Evolutionary conservation across 257 asterid genomes (phyloP), one percentile per base, ranked within the genome.

Genomic region (Thymus quinquecostatus): DNA sequence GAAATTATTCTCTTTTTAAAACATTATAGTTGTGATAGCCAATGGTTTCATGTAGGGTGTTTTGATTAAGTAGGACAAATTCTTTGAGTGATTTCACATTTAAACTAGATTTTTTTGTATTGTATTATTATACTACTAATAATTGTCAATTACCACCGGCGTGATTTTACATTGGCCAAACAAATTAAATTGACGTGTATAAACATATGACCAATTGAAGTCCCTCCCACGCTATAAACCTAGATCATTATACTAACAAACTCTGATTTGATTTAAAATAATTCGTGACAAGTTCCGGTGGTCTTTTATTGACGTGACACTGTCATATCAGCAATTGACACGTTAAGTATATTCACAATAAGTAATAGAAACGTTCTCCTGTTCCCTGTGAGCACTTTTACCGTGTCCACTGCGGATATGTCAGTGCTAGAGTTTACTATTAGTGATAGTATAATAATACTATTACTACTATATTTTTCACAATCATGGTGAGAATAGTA

Each of bases 1-100:
- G 14, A 62, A 59, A 43, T 76, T 74, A 78, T 49, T 27, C 13
- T 66, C 7, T 41, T 34, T 60, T 40, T 32, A 14, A 21, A 49
- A 71, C 70, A 41, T 77, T 61, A n/a, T 71, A 29, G 73, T 70
- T 56, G 64, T 64, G 69, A 64, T 63, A 67, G 69, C 71, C 65
- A 54, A 43, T 68, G 43, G 44, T 59, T 54, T 57, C 74, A 30
- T 21, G 21, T 33, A 10, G 13, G 30, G 13, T 12, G 65, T 10
- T 44, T 60, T 30, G 11, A 47, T 12, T 44, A 38, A 40, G 51
- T 32, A 44, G 21, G 71, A 62, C 32, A 61, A 48, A 21, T 27
- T 48, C 38, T 40, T 21, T 48, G 49, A 59, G 34, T 59, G 73
- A 75, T 75, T 59, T 38, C 53, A 67, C 38, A 58, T 59, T 50